Evolutionary conservation across 768 basidiomycete genomes (phyloP), one percentile per base, ranked within the genome.

Genomic region (Tubosaeta sp.): DNA sequence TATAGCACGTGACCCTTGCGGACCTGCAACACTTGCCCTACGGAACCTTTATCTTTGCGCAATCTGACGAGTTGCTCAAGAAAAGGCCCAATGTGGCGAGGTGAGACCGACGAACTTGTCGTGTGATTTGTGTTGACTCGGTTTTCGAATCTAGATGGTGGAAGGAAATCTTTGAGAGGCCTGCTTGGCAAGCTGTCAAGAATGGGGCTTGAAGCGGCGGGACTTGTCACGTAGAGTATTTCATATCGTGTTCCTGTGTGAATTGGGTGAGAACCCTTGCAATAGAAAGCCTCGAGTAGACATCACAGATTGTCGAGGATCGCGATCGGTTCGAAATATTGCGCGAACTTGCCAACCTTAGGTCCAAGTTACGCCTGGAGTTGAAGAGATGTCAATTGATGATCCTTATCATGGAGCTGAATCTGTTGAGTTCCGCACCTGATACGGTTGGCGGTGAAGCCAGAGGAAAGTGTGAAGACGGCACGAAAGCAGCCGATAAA

Each of bases 21-120:
- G 84, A 85, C 60, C 70, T 85, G 11, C 77, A 76, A 65, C 82
- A 84, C 62, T 61, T 85, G 31, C 75, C 82, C 0, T 76, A 75
- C 45, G 78, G 74, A 17, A 48, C 43, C 56, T 76, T 27, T 50
- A 39, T 17, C 13, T 29, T 7, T 1, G 52, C 56, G 1, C 73
- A 71, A 1, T 52, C 57, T 38, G 57, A 68, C 10, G 52, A 72
- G 3, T 53, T 80, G 17, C 55, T 67, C 29, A 17, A 39, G 13
- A 62, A 51, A 35, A 68, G 71, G 57, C 76, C 77, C 7, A 76
- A 79, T 53, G 72, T 81, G 3, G 53, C 69, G 0, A 74, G 76
- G 77, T 79, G 31, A 14, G 10, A 35, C 11, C 17, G n/a, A 16
- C 11, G 10, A n/a, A 10, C 7, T 29, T 29, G 29, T 29, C 29